A percentile compares a stretch with the other conserved stretches of the same genome.
phyloP scores from a whole-genome alignment of 352 stramenopile species.

The Globisporangium acanthophoron region DNA sequence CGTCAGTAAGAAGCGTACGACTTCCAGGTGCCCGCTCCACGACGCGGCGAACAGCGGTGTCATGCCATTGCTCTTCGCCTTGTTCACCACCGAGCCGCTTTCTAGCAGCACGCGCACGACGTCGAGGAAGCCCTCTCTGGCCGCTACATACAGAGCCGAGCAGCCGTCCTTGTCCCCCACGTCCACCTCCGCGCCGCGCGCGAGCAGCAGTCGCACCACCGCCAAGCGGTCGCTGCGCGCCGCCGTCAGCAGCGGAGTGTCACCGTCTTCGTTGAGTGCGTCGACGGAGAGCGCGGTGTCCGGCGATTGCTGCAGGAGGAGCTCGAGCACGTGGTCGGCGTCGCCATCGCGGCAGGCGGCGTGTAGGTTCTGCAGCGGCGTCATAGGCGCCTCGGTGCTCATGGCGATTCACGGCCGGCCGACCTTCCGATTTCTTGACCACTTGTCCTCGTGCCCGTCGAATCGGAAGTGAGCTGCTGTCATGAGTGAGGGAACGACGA shows the following conservation, averaged over 20 bases:
- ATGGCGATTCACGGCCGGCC: too few species aligned
- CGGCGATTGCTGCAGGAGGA: neutral
- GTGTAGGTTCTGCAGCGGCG: neutral
- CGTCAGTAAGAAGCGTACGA: neutral
- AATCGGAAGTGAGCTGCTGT: too few species aligned
- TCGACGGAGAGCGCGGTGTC: neutral
- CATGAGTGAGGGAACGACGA: too few species aligned
- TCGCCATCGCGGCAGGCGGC: neutral
- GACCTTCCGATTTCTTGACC: too few species aligned
- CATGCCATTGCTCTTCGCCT: too few species aligned
- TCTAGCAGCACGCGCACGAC: neutral
- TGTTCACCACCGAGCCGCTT: too few species aligned
- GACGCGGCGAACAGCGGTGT: neutral
- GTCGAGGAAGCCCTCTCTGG: neutral
- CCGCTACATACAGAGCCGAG: neutral
- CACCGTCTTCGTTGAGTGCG: neutral
- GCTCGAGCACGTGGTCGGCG: neutral
- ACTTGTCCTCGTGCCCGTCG: too few species aligned
- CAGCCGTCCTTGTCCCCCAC: neutral
- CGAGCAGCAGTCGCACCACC: too few species aligned
- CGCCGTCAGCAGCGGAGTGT: neutral
- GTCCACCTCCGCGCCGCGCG: neutral
- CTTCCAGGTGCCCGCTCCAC: neutral
- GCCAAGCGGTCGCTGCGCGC: too few species aligned
- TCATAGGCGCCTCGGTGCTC: too few species aligned